A percentile compares a stretch with the other conserved stretches of the same genome.
phyloP scores from a whole-genome alignment of 805 yeast genomes.

The Suhomyces tanzawaensis region DNA sequence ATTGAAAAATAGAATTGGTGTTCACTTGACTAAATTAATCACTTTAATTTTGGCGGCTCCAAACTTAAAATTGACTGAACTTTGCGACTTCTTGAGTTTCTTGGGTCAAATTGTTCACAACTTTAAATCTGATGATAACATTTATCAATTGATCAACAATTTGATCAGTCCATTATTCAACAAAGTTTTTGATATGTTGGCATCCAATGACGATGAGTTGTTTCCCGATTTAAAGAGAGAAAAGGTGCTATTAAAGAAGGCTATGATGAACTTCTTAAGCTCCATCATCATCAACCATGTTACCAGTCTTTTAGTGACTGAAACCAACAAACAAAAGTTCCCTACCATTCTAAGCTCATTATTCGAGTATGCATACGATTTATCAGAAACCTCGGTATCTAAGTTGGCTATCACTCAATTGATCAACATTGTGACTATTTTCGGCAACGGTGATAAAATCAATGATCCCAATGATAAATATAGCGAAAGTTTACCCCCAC shows the following conservation, averaged over 20 bases:
- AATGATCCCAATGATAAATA: constrained; percentile 59
- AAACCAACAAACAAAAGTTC: constrained; percentile 59
- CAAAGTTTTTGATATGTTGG: constrained; percentile 55
- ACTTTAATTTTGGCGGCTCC: constrained; percentile 54
- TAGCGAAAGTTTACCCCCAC: constrained; percentile 42
- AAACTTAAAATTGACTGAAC: constrained; percentile 59
- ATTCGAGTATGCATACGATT: constrained; percentile 61
- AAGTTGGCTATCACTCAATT: constrained; percentile 70
- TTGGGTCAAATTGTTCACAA: constrained; percentile 84
- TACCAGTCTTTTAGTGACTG: constrained; percentile 72
- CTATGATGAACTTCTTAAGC: constrained; percentile 67
- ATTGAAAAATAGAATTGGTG: constrained; percentile 46
- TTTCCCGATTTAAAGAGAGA: constrained; percentile 66
- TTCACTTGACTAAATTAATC: constrained; percentile 65
- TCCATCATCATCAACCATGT: constrained; percentile 73
- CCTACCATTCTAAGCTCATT: constrained; percentile 61
- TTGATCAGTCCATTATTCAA: constrained; percentile 71
- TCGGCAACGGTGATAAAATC: constrained; percentile 61
- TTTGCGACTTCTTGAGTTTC: constrained; percentile 80
- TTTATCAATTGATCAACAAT: constrained; percentile 72
- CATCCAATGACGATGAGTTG: constrained; percentile 28
- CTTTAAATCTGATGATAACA: constrained; percentile 61
- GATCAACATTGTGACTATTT: constrained; percentile 55
- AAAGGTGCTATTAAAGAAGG: constrained; percentile 61
- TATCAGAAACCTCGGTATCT: constrained; percentile 60